phyloP scores from a whole-genome alignment of 176 grass and related monocot genomes.

The Miscanthus lutarioriparius region DNA sequence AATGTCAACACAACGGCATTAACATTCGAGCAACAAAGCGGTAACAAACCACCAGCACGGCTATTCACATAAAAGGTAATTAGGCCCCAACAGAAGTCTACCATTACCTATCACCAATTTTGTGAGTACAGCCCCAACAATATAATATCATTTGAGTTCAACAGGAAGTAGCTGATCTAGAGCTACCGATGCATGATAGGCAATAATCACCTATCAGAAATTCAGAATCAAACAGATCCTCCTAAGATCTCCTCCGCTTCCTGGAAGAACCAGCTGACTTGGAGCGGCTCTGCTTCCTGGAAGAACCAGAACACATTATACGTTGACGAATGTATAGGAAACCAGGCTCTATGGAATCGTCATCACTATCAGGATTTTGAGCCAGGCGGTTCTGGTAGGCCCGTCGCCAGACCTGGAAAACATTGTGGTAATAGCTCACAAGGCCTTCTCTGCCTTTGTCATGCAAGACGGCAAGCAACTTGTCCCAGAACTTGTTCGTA shows the following conservation, averaged over 20 bases:
- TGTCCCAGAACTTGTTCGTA: constrained; percentile 40
- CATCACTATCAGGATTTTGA: constrained; percentile 44
- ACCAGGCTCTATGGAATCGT: constrained; percentile 44
- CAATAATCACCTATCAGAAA: neutral
- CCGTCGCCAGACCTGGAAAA: constrained; percentile 42
- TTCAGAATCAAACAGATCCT: neutral
- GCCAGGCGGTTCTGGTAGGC: constrained; percentile 46
- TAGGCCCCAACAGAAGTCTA: neutral
- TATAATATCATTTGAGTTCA: neutral
- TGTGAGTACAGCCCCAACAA: neutral
- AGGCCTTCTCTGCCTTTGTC: constrained; percentile 33
- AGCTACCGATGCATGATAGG: neutral
- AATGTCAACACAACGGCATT: neutral
- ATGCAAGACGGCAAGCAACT: constrained; percentile 24
- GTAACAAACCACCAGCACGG: neutral
- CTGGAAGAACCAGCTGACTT: neutral
- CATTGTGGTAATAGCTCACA: constrained; percentile 68
- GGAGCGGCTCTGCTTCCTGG: neutral
- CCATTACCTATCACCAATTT: constrained; percentile 11
- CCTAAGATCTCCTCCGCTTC: constrained; percentile 6
- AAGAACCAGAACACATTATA: neutral
- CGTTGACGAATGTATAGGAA: constrained; percentile 29
- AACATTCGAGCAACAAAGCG: neutral
- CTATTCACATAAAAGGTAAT: neutral
- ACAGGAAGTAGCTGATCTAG: neutral